Evolutionary conservation across 2,329 filamentous ascomycete genomes (phyloP), one percentile per base, ranked within the genome.

Genomic region (Trichoderma endophyticum): DNA sequence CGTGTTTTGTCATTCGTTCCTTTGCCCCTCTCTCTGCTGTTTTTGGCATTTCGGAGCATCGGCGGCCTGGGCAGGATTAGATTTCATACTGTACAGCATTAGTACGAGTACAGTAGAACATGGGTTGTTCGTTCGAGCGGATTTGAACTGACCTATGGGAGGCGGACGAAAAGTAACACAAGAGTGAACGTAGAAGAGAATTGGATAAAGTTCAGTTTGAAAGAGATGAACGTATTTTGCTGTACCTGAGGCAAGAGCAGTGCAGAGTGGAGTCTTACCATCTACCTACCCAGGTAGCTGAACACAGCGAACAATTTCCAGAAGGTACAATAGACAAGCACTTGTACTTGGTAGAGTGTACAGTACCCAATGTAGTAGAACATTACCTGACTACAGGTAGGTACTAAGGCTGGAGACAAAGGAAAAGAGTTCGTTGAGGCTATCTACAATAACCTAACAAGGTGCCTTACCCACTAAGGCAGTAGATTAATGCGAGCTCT

Each of bases 1-100:
- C 18, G 6, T 67, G 24, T 21, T 12, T 67, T 48, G 24, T 43
- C 26, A 18, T 39, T n/a, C 21, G 26, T 62, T 15, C 9, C 4
- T 14, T 48, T 30, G 36, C 61, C 61, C 32, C 61, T 21, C 36
- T n/a, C 36, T 62, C 34, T 39, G 60, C 34, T 51, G 61, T 26
- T 67, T 57, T 67, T 54, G 21, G 48, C n/a, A 24, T 6, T 54
- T 67, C 54, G 64, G 64, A 57, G 51, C 54, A 36, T 67, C 64
- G 64, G 64, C 28, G 43, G 43, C 18, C n/a, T 51, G n/a, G 43
- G 4, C 6, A 21, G 9, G 43, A 6, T 21, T n/a, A n/a, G 43
- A 51, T 51, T 18, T 21, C n/a, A 43, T n/a, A 39, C 36, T 39
- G 15, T 39, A 43, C 39, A n/a, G 39, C 15, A n/a, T 43, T 43